These are phyloP conservation scores for Terfezia boudieri DNA, from an alignment of 495 filamentous ascomycete genomes.

Conservation along the genomic window DNA sequence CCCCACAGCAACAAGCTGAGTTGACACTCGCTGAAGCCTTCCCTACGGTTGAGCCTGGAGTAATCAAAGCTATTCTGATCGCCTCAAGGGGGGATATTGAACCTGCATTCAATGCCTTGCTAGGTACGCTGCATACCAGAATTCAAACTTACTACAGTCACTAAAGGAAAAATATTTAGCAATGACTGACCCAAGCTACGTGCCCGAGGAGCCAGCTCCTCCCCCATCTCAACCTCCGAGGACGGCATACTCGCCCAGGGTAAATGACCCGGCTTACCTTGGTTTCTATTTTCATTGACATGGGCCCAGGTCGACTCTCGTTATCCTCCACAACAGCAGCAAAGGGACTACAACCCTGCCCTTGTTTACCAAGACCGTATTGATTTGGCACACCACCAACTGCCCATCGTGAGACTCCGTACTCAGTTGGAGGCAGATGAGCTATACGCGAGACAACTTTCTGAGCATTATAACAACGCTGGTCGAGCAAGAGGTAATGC, in stretches of 20 bases:
- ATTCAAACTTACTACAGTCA: background rate
- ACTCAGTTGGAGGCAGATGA: slow-evolving; percentile 80
- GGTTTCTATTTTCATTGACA: too few relatives aligned
- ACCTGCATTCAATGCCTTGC: slow-evolving; percentile 83
- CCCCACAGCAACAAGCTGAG: slow-evolving; percentile 60
- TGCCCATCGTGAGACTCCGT: slow-evolving; percentile 27
- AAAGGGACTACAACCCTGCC: background rate
- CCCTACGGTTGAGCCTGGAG: slow-evolving; percentile 52
- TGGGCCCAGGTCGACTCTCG: background rate
- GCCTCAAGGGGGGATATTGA: slow-evolving; percentile 79
- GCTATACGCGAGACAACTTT: slow-evolving; percentile 77
- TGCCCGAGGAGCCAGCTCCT: slow-evolving; percentile 34
- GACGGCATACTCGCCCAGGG: background rate
- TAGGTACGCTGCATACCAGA: slow-evolving; percentile 32
- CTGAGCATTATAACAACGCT: slow-evolving; percentile 34
- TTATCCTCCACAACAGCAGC: background rate
- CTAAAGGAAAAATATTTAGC: slow-evolving; percentile 26
- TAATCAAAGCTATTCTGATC: slow-evolving; percentile 69
- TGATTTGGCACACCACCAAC: background rate
- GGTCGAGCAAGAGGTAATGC: slow-evolving; percentile 10
- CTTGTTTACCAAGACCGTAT: background rate
- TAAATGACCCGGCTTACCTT: background rate
- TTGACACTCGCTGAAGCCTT: slow-evolving; percentile 87
- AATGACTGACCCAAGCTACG: slow-evolving; percentile 82
- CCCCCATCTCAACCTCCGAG: slow-evolving; percentile 11